Conservation (phyloP, 176 grass and related monocot genomes). For the Secale cereale region DNA sequence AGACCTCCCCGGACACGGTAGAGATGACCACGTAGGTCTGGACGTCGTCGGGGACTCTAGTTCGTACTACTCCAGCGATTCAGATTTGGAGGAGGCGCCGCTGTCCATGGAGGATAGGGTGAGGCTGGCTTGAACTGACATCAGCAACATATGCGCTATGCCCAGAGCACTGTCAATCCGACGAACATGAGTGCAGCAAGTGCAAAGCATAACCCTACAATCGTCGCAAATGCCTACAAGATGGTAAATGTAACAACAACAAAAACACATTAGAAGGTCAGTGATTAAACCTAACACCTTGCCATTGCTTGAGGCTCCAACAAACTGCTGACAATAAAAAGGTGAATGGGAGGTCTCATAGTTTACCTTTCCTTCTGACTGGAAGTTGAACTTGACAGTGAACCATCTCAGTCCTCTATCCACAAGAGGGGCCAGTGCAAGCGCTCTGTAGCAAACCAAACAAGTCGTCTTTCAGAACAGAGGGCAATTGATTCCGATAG, state of each 20-base stretch:
- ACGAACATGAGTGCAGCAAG: slow-evolving; percentile 65
- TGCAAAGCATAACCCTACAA: slow-evolving; percentile 63
- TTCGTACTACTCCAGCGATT: too few species aligned
- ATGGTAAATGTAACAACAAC: neutral
- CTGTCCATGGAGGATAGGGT: too few species aligned
- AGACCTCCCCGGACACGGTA: too few species aligned
- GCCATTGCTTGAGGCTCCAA: slow-evolving; percentile 32
- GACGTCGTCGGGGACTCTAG: too few species aligned
- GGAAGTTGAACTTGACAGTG: slow-evolving; percentile 76
- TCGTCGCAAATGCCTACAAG: slow-evolving; percentile 68
- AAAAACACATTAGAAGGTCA: neutral
- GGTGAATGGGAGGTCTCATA: neutral
- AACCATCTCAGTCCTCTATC: slow-evolving; percentile 86
- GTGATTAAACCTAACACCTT: neutral
- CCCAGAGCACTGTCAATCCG: slow-evolving; percentile 72
- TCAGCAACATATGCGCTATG: slow-evolving; percentile 29
- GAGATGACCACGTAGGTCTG: too few species aligned
- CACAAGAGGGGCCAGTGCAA: slow-evolving; percentile 81
- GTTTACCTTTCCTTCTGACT: slow-evolving; percentile 74
- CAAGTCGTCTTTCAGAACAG: neutral
- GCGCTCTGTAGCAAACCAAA: slow-evolving; percentile 44
- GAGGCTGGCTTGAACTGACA: too few species aligned
- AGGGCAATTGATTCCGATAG: neutral
- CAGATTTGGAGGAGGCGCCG: too few species aligned
- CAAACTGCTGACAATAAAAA: neutral